Percentiles rank a stretch among this genome's conserved stretches.
Evolutionary conservation across 2,329 filamentous ascomycete species (phyloP).

Genomic region (Arthroderma uncinatum): DNA sequence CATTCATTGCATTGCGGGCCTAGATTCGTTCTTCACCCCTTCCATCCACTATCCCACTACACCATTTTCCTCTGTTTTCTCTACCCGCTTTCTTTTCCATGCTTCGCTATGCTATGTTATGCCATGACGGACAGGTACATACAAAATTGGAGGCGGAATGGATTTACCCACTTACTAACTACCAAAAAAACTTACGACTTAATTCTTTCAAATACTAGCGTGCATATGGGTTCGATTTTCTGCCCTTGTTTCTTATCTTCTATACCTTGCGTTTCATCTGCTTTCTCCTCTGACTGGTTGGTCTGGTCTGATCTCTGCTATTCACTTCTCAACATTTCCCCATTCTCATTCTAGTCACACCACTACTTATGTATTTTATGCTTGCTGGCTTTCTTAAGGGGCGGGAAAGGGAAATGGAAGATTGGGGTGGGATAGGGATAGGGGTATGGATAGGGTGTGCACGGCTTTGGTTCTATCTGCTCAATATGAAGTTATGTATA

Average conservation of each 20-base stretch:
- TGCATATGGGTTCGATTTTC: not conserved
- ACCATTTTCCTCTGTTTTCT: not conserved
- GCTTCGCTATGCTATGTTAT: not conserved
- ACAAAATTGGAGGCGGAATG: not conserved
- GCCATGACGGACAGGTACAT: not conserved
- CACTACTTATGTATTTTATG: slow-evolving; percentile 1
- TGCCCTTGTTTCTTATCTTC: not conserved
- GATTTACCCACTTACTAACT: not conserved
- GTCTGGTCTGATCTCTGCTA: too few species aligned
- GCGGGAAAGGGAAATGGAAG: not conserved
- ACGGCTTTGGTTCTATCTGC: not conserved
- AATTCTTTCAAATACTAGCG: slow-evolving; percentile 2
- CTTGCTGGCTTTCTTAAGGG: not conserved
- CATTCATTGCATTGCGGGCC: not conserved
- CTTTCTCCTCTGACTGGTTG: not conserved
- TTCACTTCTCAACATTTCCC: not conserved
- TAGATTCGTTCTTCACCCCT: not conserved
- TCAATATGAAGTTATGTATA: not conserved
- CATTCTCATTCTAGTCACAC: not conserved
- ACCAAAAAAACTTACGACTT: not conserved
- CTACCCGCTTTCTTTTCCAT: not conserved
- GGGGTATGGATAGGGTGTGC: not conserved
- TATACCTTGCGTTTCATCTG: not conserved
- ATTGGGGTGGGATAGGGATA: not conserved
- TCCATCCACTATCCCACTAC: not conserved